Percentiles rank a stretch among this genome's conserved stretches.
These are phyloP conservation scores for Physaria fendleri DNA, from an alignment of 345 rosid species.

Conservation along the genomic window DNA sequence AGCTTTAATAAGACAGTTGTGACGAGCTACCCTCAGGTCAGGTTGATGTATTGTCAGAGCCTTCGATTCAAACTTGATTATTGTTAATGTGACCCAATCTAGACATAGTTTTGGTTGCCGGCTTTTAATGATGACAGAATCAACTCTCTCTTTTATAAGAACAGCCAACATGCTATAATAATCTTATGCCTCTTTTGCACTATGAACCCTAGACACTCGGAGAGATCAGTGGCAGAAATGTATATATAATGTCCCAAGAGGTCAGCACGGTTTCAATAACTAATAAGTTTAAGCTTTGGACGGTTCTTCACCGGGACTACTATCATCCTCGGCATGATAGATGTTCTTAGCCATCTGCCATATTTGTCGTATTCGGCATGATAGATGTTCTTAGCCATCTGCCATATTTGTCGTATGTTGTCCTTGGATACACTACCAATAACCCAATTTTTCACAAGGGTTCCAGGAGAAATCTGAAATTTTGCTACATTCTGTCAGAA, in stretches of 20 bases:
- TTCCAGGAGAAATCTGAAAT: slow-evolving; percentile 99
- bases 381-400: slow-evolving; percentile 98
- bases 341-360: slow-evolving; percentile 99
- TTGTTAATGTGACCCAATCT: not conserved
- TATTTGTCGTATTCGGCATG: slow-evolving; percentile 97
- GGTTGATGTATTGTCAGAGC: not conserved
- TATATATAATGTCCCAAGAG: not conserved
- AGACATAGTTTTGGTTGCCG: not conserved
- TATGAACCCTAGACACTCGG: slow-evolving; percentile 13
- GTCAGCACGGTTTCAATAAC: not conserved
- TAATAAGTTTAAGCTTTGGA: slow-evolving; percentile 35
- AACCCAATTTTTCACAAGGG: slow-evolving; percentile 99
- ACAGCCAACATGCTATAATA: not conserved
- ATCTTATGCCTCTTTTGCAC: slow-evolving; percentile 13
- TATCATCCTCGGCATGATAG: slow-evolving; percentile 91
- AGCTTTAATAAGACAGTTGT: slow-evolving; percentile 9
- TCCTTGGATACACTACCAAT: slow-evolving; percentile 94
- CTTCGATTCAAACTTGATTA: not conserved
- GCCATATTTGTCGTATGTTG: slow-evolving; percentile 98
- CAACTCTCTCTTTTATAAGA: not conserved
- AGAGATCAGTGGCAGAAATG: slow-evolving; percentile 4
- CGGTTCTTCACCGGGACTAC: slow-evolving; percentile 74
- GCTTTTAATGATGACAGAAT: not conserved
- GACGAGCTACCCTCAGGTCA: not conserved
- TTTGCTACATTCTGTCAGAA: slow-evolving; percentile 63